A percentile compares a stretch with the other conserved stretches of the same genome.
Conservation (phyloP, 2,329 filamentous ascomycete species). For the Aspergillus carbonarius region DNA sequence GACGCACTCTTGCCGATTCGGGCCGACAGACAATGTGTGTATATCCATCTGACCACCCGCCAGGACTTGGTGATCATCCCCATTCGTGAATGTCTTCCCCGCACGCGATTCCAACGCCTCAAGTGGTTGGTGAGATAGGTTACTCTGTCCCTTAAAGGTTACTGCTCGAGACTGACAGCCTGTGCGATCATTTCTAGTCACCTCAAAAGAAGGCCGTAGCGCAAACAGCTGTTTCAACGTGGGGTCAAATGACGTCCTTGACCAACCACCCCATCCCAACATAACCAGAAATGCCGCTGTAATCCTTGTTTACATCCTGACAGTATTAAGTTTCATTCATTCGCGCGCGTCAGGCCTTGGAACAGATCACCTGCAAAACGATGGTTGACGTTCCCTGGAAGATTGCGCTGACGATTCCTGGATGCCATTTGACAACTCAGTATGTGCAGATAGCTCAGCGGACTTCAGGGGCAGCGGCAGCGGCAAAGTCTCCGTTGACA, state of each 20-base stretch:
- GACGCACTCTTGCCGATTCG: neutral
- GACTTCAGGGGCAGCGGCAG: constrained; percentile 34
- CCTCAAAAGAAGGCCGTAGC: neutral
- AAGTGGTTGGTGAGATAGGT: neutral
- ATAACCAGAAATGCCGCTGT: neutral
- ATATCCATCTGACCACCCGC: neutral
- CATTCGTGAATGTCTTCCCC: neutral
- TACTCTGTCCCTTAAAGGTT: neutral
- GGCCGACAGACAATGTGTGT: neutral
- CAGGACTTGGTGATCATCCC: neutral
- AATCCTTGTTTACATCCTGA: neutral
- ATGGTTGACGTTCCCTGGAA: neutral
- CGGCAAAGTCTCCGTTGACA: constrained; percentile 34
- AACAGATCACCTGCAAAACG: neutral
- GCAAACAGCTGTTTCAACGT: neutral
- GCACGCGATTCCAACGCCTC: neutral
- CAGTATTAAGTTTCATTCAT: neutral
- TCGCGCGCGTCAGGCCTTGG: neutral
- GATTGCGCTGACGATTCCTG: neutral
- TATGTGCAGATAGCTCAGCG: constrained; percentile 22
- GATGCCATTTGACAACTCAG: neutral
- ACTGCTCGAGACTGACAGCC: neutral
- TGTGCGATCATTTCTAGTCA: neutral
- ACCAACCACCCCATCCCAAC: neutral
- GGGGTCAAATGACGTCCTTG: neutral